These are phyloP conservation scores for Phytophthora melonis DNA, from an alignment of 352 stramenopile species.

Conservation along the genomic window DNA sequence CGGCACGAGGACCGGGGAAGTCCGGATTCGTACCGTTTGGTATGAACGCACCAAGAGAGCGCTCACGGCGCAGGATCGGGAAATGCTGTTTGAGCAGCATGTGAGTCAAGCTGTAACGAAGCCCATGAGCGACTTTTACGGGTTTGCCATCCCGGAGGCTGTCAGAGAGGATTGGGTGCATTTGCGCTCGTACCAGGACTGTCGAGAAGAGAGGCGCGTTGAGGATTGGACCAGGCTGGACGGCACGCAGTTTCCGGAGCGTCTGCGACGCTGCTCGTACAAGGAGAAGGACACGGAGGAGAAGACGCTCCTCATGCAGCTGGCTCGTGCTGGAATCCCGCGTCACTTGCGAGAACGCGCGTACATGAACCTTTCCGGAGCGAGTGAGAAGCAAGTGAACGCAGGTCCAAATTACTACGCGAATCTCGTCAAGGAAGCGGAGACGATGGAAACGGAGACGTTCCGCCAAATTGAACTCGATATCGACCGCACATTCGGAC, in stretches of 20 bases:
- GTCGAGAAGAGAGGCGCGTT: conserved; percentile 71
- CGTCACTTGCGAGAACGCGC: conserved; percentile 69
- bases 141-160: conserved; percentile 64
- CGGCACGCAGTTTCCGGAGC: conserved; percentile 52
- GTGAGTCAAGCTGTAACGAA: conserved; percentile 33
- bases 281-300: conserved; percentile 44
- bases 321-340: conserved; percentile 65
- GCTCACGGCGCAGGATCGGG: conserved; percentile 35
- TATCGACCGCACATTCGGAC: conserved; percentile 87
- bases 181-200: conserved; percentile 79
- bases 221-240: conserved; percentile 70
- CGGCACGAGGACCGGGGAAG: conserved; percentile 61
- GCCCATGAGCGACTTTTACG: conserved; percentile 67
- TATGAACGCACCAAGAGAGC: conserved; percentile 30
- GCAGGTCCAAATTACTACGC: conserved; percentile 61
- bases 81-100: conserved; percentile 53
- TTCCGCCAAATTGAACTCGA: conserved; percentile 90
- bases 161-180: conserved; percentile 60
- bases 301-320: conserved; percentile 43
- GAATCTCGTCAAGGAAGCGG: conserved; percentile 53
- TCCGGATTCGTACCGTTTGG: conserved; percentile 72
- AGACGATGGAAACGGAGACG: conserved; percentile 55
- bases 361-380: conserved; percentile 78
- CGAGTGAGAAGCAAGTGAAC: conserved; percentile 63
- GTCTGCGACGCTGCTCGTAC: conserved; percentile 39